Evolutionary conservation across 805 yeast genomes (phyloP).

Genomic region (Kodamaea fukazawae): DNA sequence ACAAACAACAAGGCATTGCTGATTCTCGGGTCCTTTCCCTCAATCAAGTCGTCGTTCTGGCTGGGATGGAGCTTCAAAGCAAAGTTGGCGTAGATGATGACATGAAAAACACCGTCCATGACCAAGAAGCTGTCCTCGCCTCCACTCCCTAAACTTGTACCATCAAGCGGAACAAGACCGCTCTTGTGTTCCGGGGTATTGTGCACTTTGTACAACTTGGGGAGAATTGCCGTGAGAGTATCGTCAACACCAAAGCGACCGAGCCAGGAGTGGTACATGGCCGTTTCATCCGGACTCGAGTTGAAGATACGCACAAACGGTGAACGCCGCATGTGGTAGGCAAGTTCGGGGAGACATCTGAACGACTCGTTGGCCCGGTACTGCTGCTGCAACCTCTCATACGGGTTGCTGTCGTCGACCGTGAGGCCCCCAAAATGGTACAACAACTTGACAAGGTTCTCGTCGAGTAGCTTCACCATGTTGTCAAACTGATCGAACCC

Average conservation of each 20-base stretch:
- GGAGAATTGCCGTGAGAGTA: slow-evolving; percentile 27
- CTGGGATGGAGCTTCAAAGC: slow-evolving; percentile 27
- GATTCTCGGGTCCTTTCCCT: slow-evolving; percentile 10
- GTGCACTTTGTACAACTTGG: slow-evolving; percentile 21
- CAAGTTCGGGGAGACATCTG: slow-evolving; percentile 25
- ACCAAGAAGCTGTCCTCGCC: slow-evolving; percentile 18
- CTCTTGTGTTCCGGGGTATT: neutral
- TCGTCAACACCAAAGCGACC: slow-evolving; percentile 15
- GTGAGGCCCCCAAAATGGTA: slow-evolving; percentile 28
- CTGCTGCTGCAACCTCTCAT: slow-evolving; percentile 12
- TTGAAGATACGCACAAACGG: slow-evolving; percentile 38
- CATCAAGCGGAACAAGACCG: slow-evolving; percentile 16
- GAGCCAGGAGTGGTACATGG: slow-evolving; percentile 36
- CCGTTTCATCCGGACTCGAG: slow-evolving; percentile 47
- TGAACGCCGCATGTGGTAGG: slow-evolving; percentile 34
- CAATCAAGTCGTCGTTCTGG: slow-evolving; percentile 20
- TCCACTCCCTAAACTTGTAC: slow-evolving; percentile 13
- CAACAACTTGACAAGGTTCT: slow-evolving; percentile 23
- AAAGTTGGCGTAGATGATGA: slow-evolving; percentile 22
- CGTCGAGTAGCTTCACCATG: slow-evolving; percentile 25
- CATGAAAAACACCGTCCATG: slow-evolving; percentile 28
- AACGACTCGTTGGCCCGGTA: slow-evolving; percentile 28
- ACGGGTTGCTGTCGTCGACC: slow-evolving; percentile 21
- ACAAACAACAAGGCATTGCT: slow-evolving; percentile 17
- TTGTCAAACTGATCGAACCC: slow-evolving; percentile 34